Evolutionary conservation across 2,329 filamentous ascomycete species (phyloP), one percentile per base, ranked within the genome.

Genomic region (Alternaria longipes): DNA sequence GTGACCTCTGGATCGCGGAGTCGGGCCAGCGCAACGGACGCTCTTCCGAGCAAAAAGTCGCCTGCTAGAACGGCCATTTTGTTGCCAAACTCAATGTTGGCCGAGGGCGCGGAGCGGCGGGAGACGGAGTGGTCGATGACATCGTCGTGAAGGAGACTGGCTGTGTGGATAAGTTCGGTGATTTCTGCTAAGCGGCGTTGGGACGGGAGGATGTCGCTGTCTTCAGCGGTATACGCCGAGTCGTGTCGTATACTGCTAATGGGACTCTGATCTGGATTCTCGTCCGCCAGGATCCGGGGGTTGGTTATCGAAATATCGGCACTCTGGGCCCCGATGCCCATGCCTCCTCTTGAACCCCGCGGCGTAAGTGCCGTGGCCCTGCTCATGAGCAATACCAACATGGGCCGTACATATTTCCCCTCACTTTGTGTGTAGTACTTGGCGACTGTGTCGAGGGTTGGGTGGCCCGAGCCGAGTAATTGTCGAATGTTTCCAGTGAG

Each of bases 381-480:
- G 64, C 94, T 94, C 94, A 99, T 98, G 72, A 99, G 89, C 64
- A 99, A 87, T 30, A 99, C 94, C 63, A 99, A 91, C 79, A 97
- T 87, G 30, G 95, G 95, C 68, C 95, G 90, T 70, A 99, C 90
- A 80, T 98, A 95, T 83, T 99, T 99, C 65, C 95, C 95, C 84
- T 98, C 93, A 61, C 92, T 92, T 74, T 94, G 91, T 22, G 95
- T 97, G 80, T 99, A 99, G 84, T 99, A 99, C 81, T 99, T 99
- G 54, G 95, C 93, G 28, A 94, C 94, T 42, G 92, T 94, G 76
- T 98, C 95, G 62, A 99, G 86, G 46, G 94, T 93, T 0, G 95
- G 95, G 76, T 99, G 94, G 6, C 94, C 94, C 0, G 94, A 97
- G 6, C 94, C 94, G 16, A 98, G 84, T n/a, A 98, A 85, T 76